phyloP scores from a whole-genome alignment of 106 monocot species.

The Ottelia alismoides region DNA sequence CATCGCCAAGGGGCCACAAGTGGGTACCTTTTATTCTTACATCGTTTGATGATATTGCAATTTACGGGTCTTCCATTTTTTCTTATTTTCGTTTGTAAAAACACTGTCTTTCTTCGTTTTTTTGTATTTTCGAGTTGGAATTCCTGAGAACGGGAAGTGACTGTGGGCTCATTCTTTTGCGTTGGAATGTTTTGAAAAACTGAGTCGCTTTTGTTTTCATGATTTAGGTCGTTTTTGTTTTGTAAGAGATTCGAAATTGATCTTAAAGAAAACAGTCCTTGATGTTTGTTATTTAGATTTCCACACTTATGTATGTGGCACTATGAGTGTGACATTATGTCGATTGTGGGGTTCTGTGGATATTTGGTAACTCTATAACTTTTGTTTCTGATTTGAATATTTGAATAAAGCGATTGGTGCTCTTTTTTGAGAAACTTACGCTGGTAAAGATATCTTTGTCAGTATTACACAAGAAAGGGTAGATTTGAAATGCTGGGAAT shows the following conservation, averaged over 20 bases:
- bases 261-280: not conserved
- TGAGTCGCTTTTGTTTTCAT: not conserved
- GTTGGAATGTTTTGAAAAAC: not conserved
- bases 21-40: too few species aligned
- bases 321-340: not conserved
- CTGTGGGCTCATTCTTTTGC: not conserved
- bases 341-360: too few species aligned
- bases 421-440: conserved; percentile 3
- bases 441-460: too few species aligned
- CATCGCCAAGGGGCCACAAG: conserved; percentile 3
- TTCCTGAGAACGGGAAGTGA: not conserved
- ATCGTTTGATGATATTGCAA: too few species aligned
- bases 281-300: not conserved
- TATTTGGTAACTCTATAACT: too few species aligned
- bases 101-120: not conserved
- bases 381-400: too few species aligned
- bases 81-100: not conserved
- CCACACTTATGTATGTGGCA: not conserved
- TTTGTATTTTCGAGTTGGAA: not conserved
- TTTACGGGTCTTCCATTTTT: not conserved
- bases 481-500: too few species aligned
- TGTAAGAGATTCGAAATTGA: too few species aligned
- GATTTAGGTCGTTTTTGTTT: not conserved
- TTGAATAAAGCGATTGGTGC: too few species aligned
- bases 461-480: too few species aligned